Base-by-base conservation (phyloP, 805 yeast species). In the Lachancea cidri region DNA sequence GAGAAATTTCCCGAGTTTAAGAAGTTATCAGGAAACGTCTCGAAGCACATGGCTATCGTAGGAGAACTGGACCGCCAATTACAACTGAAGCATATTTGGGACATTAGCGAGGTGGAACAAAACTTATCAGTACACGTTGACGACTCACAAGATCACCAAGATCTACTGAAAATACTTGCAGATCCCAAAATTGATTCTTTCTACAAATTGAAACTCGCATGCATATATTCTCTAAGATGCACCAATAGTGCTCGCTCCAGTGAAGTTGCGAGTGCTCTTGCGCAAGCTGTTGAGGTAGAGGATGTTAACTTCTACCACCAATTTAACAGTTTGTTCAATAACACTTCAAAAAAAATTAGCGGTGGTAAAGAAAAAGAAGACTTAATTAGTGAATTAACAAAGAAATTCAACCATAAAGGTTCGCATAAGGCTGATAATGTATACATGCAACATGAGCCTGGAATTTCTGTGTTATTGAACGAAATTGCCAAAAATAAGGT, bases 1-100 rank as follows among this genome's bases (percentile, higher is more conserved):
- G 96, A 89, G 44, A 86, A 86, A 47, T 88, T 84, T 55, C 99
- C 99, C 1, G 98, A 93, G 59, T 89, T 86, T 60, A 82, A 87
- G 50, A 87, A 85, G 57, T 69, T 91, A 25, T 84, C 95, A 8
- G 80, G 86, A 25, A 91, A 89, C 58, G 87, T 93, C 8, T 76
- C 94, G 22, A 93, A 91, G 55, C 98, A 93, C 63, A 88, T 93
- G 74, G 78, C 94, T 16, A 71, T 93, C 17, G 89, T 91, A 5
- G 77, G 91, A 17, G 97, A 91, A 56, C 74, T 93, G 41, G 94
- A 88, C 55, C 76, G 81, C 44, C 74, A 76, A 45, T 84, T 93
- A 31, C 77, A 81, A 24, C 55, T 63, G 16, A 68, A 71, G 41
- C 71, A 84, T 47, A 68, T 91, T 39, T 85, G 96, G 83, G 86